phyloP scores from a whole-genome alignment of 352 stramenopile species.

The Pythium sp. region DNA sequence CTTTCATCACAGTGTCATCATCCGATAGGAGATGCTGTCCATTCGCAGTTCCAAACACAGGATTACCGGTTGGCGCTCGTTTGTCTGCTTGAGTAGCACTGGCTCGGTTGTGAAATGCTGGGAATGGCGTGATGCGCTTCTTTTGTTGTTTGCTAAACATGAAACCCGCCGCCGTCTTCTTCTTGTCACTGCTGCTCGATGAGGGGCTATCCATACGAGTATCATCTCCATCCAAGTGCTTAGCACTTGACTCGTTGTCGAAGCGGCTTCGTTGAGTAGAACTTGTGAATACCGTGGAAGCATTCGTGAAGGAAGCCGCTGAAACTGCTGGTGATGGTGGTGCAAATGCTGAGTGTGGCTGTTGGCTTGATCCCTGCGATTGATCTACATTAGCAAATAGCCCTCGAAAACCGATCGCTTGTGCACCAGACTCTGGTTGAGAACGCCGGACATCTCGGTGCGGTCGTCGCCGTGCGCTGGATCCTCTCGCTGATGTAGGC shows the following conservation, averaged over 20 bases:
- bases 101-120: background rate
- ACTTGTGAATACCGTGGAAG: background rate
- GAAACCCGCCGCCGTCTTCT: conserved; percentile 6
- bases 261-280: background rate
- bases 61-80: background rate
- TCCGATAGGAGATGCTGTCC: background rate
- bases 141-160: conserved; percentile 7
- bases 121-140: conserved; percentile 10
- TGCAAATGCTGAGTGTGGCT: background rate
- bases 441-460: background rate
- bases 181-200: background rate
- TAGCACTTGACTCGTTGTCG: background rate
- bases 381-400: background rate
- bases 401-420: background rate
- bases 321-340: background rate
- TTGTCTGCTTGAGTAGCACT: background rate
- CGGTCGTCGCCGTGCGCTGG: background rate
- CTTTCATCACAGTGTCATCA: conserved; percentile 14
- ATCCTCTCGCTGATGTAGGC: background rate
- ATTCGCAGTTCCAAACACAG: background rate
- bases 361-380: background rate
- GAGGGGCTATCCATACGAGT: conserved; percentile 7
- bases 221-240: conserved; percentile 7
- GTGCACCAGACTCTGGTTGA: background rate
- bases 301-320: background rate